Evolutionary conservation across 345 rosid genomes (phyloP), one percentile per base, ranked within the genome.

Genomic region (Turnera subulata): DNA sequence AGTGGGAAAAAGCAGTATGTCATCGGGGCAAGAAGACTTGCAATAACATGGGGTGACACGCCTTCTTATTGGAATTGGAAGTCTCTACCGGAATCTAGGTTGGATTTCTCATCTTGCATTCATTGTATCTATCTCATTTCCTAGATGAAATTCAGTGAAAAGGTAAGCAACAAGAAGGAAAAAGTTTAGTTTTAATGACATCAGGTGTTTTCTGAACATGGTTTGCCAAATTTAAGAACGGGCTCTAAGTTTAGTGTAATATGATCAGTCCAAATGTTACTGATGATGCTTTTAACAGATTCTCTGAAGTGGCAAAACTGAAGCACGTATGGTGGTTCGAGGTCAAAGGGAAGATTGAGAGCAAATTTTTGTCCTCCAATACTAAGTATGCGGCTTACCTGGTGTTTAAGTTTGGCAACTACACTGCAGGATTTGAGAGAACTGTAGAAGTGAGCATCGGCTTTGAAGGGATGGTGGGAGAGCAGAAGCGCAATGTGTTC

Each of bases 311-410:
- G n/a, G 79, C 73, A 0, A 44, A 58, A 64, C 72, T 75, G 6
- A 24, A 51, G 0, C 0, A 2, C 1, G 79, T 75, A 11, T 70
- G 70, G 9, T 66, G 70, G 75, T 25, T 75, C 45, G 79, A 70
- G 44, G 62, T 75, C 16, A 17, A 50, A 11, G 75, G 79, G 51
- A 70, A 46, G 39, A 70, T 75, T 2, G 38, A 37, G 5, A 53
- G 63, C 1, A 14, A 39, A 2, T 49, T 44, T 59, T 29, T 77
- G 51, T 77, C 82, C 13, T 66, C 57, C 0, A 24, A 43, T 2
- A 70, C 82, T 4, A 1, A n/a, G 12, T 77, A 77, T 21, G 48
- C 53, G 4, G 80, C 63, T 1, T 69, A 48, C 65, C 56, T 75
- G 4, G 80, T 78, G 68, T 78, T 72, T 73, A 61, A 63, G 42